Percentiles rank a stretch among this genome's conserved stretches.
These are phyloP conservation scores for Microdochium trichocladiopsis DNA, from an alignment of 2,329 filamentous ascomycete genomes.

Conservation along the genomic window DNA sequence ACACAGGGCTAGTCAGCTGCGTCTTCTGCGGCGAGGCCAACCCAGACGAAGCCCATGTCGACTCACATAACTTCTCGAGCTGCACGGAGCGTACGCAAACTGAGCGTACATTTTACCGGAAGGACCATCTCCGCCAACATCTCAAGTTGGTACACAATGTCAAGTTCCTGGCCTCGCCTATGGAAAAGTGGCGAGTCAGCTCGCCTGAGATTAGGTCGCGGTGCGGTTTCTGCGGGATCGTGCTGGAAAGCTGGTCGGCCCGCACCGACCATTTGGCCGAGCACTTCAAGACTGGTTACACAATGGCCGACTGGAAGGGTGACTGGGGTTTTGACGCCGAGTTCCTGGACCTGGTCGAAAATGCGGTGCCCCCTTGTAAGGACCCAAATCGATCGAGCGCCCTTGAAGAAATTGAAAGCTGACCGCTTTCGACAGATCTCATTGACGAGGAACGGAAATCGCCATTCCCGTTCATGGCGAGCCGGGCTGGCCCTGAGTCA, in stretches of 20 bases:
- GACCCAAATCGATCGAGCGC: not conserved
- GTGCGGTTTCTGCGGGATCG: slow-evolving; percentile 58
- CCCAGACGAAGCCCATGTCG: slow-evolving; percentile 48
- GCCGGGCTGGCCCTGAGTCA: slow-evolving; percentile 32
- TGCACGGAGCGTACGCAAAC: slow-evolving; percentile 59
- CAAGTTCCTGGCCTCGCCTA: slow-evolving; percentile 58
- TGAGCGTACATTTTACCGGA: slow-evolving; percentile 60
- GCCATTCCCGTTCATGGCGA: slow-evolving; percentile 45
- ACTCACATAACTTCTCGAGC: slow-evolving; percentile 51
- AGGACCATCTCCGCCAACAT: slow-evolving; percentile 62
- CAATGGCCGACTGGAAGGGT: slow-evolving; percentile 64
- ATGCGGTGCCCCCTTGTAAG: slow-evolving; percentile 60
- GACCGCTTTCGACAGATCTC: slow-evolving; percentile 41
- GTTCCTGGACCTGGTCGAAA: slow-evolving; percentile 57
- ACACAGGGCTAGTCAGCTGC: slow-evolving; percentile 49
- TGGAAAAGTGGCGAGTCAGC: slow-evolving; percentile 54
- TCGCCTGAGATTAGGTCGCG: slow-evolving; percentile 55
- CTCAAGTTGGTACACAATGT: slow-evolving; percentile 54
- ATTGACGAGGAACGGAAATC: slow-evolving; percentile 57
- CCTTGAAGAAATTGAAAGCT: slow-evolving; percentile 15
- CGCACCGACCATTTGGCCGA: slow-evolving; percentile 59
- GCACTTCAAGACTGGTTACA: slow-evolving; percentile 59
- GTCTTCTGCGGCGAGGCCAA: slow-evolving; percentile 52
- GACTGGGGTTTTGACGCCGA: slow-evolving; percentile 61
- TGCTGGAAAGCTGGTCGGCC: slow-evolving; percentile 54